Percentiles rank a stretch among this genome's conserved stretches.
phyloP scores from a whole-genome alignment of 2,329 filamentous ascomycete genomes.

The Sarocladium oryzae region DNA sequence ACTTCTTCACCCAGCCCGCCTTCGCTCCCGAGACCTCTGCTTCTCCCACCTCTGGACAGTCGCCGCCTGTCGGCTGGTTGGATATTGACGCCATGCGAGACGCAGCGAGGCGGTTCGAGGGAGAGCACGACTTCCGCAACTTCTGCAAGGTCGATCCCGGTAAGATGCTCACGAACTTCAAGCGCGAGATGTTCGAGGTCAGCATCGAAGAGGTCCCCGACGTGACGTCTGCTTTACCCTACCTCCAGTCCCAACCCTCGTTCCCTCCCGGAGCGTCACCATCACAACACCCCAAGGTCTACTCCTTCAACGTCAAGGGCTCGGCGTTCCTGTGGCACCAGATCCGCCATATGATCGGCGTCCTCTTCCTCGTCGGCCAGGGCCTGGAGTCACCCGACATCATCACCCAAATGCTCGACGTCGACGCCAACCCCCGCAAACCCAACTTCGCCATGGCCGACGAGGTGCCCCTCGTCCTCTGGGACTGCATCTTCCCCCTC shows the following conservation, averaged over 20 bases:
- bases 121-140: slow-evolving; percentile 90
- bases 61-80: slow-evolving; percentile 62
- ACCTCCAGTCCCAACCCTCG: slow-evolving; percentile 36
- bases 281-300: slow-evolving; percentile 55
- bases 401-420: slow-evolving; percentile 68
- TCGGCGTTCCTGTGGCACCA: slow-evolving; percentile 98
- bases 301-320: slow-evolving; percentile 81
- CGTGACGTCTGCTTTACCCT: slow-evolving; percentile 47
- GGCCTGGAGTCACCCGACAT: slow-evolving; percentile 71
- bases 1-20: slow-evolving; percentile 95
- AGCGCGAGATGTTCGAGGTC: slow-evolving; percentile 70
- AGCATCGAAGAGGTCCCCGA: slow-evolving; percentile 66
- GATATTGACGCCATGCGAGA: slow-evolving; percentile 81
- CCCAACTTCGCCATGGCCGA: slow-evolving; percentile 88
- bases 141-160: slow-evolving; percentile 89
- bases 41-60: slow-evolving; percentile 17
- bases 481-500: slow-evolving; percentile 85
- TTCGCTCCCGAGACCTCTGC: slow-evolving; percentile 54
- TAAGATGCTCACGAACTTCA: slow-evolving; percentile 84
- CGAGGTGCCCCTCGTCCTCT: slow-evolving; percentile 84
- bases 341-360: slow-evolving; percentile 85
- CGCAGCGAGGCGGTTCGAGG: slow-evolving; percentile 74
- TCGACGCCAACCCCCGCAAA: slow-evolving; percentile 61
- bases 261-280: slow-evolving; percentile 20
- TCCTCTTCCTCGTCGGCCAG: slow-evolving; percentile 91